phyloP scores from a whole-genome alignment of 176 grass and related monocot genomes.

The Calamus simplicifolius region DNA sequence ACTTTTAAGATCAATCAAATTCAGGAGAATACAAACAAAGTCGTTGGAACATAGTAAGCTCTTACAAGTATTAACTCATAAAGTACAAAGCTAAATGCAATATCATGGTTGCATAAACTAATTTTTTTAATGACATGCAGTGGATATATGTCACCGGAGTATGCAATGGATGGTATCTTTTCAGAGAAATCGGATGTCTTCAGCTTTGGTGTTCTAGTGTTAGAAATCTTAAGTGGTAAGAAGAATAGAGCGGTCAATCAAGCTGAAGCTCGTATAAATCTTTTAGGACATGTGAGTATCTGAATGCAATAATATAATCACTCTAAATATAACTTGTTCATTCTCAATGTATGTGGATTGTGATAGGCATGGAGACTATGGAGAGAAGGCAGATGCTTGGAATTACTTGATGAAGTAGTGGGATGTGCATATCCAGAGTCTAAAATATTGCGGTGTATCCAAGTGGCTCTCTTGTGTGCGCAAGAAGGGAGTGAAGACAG shows the following conservation, averaged over 20 bases:
- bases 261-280: background rate
- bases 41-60: conserved; percentile 71
- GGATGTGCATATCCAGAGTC: background rate
- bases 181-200: conserved; percentile 8
- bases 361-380: background rate
- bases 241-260: background rate
- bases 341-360: background rate
- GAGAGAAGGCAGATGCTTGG: background rate
- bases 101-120: too few species aligned
- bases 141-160: conserved; percentile 3
- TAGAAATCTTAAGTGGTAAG: conserved; percentile 1
- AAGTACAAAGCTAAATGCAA: background rate
- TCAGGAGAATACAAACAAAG: conserved; percentile 27
- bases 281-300: background rate
- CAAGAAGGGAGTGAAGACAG: background rate
- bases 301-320: background rate
- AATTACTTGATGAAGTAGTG: background rate
- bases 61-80: background rate
- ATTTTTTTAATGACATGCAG: background rate
- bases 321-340: background rate
- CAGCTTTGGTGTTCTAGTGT: background rate
- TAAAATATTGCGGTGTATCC: background rate
- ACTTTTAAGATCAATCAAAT: conserved; percentile 45
- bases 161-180: conserved; percentile 3
- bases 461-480: conserved; percentile 3